Evolutionary conservation across 148 eudicot genomes (phyloP).

Genomic region (Fagopyrum tataricum): DNA sequence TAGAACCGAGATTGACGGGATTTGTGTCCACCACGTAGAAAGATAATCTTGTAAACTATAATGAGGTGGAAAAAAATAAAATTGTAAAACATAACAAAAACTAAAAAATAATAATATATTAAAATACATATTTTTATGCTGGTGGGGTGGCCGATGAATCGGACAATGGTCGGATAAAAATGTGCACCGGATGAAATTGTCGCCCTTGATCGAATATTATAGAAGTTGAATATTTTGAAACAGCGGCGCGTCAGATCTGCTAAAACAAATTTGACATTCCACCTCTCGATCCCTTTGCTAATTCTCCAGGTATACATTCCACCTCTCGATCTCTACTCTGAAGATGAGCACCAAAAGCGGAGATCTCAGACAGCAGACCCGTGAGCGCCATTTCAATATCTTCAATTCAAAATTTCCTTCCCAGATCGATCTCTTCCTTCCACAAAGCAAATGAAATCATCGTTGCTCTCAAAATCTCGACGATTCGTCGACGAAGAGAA

Average conservation of each 20-base stretch:
- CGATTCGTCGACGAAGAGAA: conserved; percentile 43
- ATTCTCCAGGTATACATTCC: conserved; percentile 1
- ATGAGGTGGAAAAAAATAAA: no score
- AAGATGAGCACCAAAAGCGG: conserved; percentile 12
- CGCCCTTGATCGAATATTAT: no score
- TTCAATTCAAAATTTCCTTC: conserved; percentile 51
- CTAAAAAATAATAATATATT: no score
- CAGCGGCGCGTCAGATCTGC: conserved; percentile 1
- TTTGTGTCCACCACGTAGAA: no score
- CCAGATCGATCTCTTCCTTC: conserved; percentile 40
- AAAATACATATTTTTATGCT: no score
- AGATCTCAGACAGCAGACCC: conserved; percentile 32
- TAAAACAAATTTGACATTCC: not conserved
- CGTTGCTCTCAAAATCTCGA: conserved; percentile 29
- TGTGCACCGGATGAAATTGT: no score
- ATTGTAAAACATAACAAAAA: no score
- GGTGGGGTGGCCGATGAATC: no score
- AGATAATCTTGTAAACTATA: no score
- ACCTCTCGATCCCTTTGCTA: conserved; percentile 4
- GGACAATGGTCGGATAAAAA: no score
- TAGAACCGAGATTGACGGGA: no score
- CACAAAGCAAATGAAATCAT: conserved; percentile 23
- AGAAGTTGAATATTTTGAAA: not conserved
- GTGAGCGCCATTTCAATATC: conserved; percentile 46
- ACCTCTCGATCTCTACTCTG: conserved; percentile 8